Evolutionary conservation across 352 stramenopile species (phyloP).

Genomic region (Globisporangium megalacanthum): DNA sequence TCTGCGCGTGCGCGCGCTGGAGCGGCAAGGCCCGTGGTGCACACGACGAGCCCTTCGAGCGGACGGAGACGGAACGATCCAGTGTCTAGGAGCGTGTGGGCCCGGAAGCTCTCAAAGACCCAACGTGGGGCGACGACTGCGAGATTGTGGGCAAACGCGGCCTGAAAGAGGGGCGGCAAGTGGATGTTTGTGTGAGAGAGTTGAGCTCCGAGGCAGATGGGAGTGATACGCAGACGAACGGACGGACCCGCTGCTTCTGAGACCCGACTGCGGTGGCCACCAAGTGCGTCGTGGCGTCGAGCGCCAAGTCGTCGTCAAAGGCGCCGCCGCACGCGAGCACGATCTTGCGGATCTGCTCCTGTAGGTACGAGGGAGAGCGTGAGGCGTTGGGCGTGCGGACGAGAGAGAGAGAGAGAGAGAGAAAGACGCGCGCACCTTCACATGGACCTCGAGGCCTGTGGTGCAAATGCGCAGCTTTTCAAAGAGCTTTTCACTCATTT

Average conservation of each 20-base stretch:
- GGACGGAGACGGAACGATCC: constrained; percentile 28
- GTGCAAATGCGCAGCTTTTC: constrained; percentile 44
- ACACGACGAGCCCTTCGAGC: constrained; percentile 61
- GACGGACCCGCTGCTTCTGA: constrained; percentile 50
- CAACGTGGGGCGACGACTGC: constrained; percentile 42
- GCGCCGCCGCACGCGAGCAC: constrained; percentile 45
- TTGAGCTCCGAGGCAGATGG: neutral
- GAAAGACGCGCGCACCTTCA: constrained; percentile 28
- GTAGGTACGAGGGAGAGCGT: neutral
- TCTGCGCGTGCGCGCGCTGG: constrained; percentile 50
- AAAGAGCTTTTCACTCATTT: constrained; percentile 30
- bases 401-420: constrained; percentile 1
- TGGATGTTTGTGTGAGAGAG: neutral
- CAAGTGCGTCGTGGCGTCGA: constrained; percentile 49
- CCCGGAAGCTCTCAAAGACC: constrained; percentile 64
- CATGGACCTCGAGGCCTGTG: constrained; percentile 40
- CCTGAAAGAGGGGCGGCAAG: constrained; percentile 12
- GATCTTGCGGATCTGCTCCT: constrained; percentile 74
- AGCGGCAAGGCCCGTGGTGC: constrained; percentile 52
- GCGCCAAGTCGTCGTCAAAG: constrained; percentile 53
- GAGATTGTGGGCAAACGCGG: constrained; percentile 37
- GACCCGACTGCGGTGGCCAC: constrained; percentile 58
- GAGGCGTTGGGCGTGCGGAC: neutral
- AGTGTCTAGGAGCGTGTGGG: constrained; percentile 33
- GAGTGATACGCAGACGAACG: too few relatives aligned